Conservation (phyloP, 805 yeast species). For the Teunomyces pallodes region DNA sequence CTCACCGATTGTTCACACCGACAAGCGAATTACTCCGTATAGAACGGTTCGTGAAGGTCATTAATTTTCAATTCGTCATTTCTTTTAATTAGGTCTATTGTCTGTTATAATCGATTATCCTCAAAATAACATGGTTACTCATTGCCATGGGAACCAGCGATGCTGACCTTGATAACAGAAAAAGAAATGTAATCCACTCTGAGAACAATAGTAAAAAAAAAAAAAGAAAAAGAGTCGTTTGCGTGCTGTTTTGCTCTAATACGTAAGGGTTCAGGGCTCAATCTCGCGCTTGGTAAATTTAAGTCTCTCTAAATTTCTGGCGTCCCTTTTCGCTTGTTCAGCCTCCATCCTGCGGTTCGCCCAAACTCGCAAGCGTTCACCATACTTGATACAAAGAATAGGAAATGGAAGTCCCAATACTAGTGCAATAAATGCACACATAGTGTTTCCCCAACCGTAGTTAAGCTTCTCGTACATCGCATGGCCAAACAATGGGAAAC, state of each 20-base stretch:
- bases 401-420: constrained; percentile 40
- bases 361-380: constrained; percentile 35
- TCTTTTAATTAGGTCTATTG: too few species aligned
- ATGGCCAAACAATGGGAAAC: constrained; percentile 38
- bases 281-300: not conserved
- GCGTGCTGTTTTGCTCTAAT: not conserved
- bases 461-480: constrained; percentile 31
- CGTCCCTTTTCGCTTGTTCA: constrained; percentile 22
- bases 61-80: too few species aligned
- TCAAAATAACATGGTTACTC: too few species aligned
- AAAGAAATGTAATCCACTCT: not conserved
- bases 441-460: constrained; percentile 42
- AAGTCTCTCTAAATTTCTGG: constrained; percentile 16
- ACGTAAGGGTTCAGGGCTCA: not conserved
- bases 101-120: too few species aligned
- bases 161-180: too few species aligned
- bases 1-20: too few species aligned
- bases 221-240: not conserved
- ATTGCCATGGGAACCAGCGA: too few species aligned
- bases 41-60: too few species aligned
- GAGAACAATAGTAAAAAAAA: not conserved
- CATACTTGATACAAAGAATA: constrained; percentile 31
- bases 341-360: constrained; percentile 27
- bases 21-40: too few species aligned
- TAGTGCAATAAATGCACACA: constrained; percentile 35